Base-by-base conservation (phyloP, 805 yeast species). In the Starmerella scarabaei region DNA sequence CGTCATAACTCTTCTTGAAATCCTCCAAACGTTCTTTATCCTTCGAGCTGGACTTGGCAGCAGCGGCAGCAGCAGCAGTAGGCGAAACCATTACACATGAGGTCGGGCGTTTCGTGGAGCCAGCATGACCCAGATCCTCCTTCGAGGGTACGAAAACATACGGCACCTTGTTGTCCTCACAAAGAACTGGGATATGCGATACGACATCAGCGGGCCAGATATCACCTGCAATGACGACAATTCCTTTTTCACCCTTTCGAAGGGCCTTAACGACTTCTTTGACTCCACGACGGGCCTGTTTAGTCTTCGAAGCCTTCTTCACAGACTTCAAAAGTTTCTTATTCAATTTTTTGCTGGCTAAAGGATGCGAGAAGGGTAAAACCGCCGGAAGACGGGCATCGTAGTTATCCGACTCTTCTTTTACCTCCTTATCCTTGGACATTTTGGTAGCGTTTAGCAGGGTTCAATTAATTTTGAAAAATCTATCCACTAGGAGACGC, bases 81-180 rank as follows among this genome's bases (percentile, higher is more conserved):
- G 99, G 98, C 40, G 86, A 91, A 53, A 91, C 74, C 84, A 91
- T 83, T 23, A 91, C 94, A 62, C 94, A 86, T 29, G 96, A 84
- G 29, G 99, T 91, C 53, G 98, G 97, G 71, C 99, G 80, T 71
- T 91, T 91, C 42, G 98, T 91, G 47, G 96, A 94, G 59, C 97
- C 97, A 20, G 99, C 98, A 48, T 94, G 81, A 27, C 99, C 99
- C 51, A 91, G 73, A 60, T 91, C 97, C 68, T 91, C 96, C 66
- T 91, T 91, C 37, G 96, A 85, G 55, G 98, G 98, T 48, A 91
- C 75, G 64, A 91, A 91, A 31, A 88, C 72, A 59, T 69, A 93
- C 56, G 97, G 96, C 36, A 91, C 96, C 35, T 80, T 66, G 49
- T 73, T 68, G 61, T 91, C 99, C 67, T 91, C 98, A 67, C 98